These are phyloP conservation scores for Mycena leptocephala DNA, from an alignment of 768 basidiomycete genomes.

Conservation along the genomic window DNA sequence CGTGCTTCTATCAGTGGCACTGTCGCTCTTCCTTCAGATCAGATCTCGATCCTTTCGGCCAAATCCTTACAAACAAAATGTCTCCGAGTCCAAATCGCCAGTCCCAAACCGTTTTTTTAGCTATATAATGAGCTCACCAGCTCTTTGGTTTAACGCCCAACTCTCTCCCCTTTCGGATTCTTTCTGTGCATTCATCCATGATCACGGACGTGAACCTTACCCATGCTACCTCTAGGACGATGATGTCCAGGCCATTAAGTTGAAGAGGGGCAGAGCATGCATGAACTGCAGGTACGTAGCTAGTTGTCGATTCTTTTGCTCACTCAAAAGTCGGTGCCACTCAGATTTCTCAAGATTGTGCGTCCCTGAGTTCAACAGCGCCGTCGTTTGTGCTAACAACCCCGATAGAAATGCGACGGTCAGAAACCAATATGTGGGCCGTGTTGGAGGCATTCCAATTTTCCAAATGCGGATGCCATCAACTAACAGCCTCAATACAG, in stretches of 20 bases:
- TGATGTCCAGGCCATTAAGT: constrained; percentile 57
- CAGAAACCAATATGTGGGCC: constrained; percentile 75
- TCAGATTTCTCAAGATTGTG: constrained; percentile 68
- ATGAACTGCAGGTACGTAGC: constrained; percentile 65
- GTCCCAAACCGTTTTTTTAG: too few species aligned
- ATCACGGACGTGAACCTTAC: constrained; percentile 51
- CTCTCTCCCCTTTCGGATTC: constrained; percentile 23
- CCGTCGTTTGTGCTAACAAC: constrained; percentile 10
- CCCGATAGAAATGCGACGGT: constrained; percentile 76
- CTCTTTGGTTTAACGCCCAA: too few species aligned
- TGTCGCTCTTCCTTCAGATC: constrained; percentile 34
- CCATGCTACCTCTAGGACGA: constrained; percentile 45
- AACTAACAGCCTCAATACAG: too few species aligned
- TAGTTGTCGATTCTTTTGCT: constrained; percentile 2
- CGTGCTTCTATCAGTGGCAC: too few species aligned
- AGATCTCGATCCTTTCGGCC: too few species aligned
- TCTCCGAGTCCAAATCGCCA: too few species aligned
- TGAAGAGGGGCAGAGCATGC: constrained; percentile 71
- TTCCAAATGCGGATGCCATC: too few species aligned
- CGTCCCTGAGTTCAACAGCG: constrained; percentile 32
- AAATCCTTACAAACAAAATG: too few species aligned
- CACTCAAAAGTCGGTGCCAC: constrained; percentile 11
- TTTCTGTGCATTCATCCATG: constrained; percentile 55
- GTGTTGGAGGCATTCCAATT: constrained; percentile 72
- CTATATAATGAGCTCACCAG: too few species aligned